These are phyloP conservation scores for Rhododendron williamsianum DNA, from an alignment of 148 eudicot species.

Conservation along the genomic window DNA sequence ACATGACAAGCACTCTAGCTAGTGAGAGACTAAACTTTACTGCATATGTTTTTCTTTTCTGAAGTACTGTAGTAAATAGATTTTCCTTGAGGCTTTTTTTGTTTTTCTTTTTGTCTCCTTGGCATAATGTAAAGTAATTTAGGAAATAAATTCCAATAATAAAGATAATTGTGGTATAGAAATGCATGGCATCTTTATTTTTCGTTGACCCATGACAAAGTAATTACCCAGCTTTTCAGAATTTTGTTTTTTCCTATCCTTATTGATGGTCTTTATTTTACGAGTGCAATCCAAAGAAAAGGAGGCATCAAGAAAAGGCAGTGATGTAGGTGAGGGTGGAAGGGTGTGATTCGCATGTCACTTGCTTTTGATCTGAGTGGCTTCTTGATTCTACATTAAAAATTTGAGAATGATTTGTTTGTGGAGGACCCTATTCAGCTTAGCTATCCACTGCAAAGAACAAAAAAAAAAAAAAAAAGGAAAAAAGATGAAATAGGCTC, in stretches of 20 bases:
- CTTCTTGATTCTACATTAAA: constrained; percentile 40
- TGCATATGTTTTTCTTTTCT: constrained; percentile 13
- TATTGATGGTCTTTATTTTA: constrained; percentile 29
- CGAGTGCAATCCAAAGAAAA: constrained; percentile 39
- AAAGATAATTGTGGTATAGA: constrained; percentile 44
- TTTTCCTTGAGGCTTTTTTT: constrained; percentile 21
- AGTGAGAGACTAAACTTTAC: constrained; percentile 19
- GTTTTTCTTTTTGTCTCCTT: constrained; percentile 15
- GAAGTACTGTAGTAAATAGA: constrained; percentile 27
- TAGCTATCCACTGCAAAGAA: constrained; percentile 22
- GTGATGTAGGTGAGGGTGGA: constrained; percentile 23
- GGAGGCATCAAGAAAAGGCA: constrained; percentile 24
- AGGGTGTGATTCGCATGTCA: constrained; percentile 30
- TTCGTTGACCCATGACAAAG: constrained; percentile 40
- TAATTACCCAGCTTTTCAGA: constrained; percentile 34
- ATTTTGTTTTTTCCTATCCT: constrained; percentile 25
- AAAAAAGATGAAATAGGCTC: constrained; percentile 14
- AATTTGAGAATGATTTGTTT: constrained; percentile 15
- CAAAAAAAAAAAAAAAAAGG: too few species aligned
- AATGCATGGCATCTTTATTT: constrained; percentile 52
- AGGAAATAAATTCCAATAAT: constrained; percentile 29
- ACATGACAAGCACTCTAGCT: constrained; percentile 25
- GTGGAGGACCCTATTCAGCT: constrained; percentile 40
- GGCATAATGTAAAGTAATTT: constrained; percentile 53
- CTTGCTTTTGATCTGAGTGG: constrained; percentile 40